A percentile compares a stretch with the other conserved stretches of the same genome.
Evolutionary conservation across 2,329 filamentous ascomycete species (phyloP).

Genomic region (Lachnellula suecica): DNA sequence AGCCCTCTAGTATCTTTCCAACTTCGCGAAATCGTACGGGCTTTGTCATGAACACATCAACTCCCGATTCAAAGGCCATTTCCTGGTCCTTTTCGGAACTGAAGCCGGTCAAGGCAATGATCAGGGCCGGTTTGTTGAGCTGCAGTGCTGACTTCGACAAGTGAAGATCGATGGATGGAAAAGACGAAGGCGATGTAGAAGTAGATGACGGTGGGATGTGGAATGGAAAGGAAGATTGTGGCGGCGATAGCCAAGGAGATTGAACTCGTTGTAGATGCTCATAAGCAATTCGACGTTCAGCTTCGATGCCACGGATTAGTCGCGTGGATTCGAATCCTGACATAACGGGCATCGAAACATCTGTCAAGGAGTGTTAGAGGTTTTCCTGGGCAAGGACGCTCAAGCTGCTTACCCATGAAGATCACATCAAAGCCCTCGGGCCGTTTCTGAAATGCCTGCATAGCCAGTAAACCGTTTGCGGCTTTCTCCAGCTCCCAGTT

Average conservation of each 20-base stretch:
- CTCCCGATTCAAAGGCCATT: conserved; percentile 49
- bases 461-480: conserved; percentile 44
- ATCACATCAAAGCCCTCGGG: conserved; percentile 39
- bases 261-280: conserved; percentile 16
- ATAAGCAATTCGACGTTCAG: conserved; percentile 19
- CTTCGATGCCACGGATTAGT: conserved; percentile 47
- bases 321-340: conserved; percentile 47
- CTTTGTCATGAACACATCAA: conserved; percentile 54
- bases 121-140: conserved; percentile 33
- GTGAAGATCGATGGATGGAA: not conserved
- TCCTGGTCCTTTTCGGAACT: conserved; percentile 46
- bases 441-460: conserved; percentile 39
- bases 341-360: conserved; percentile 56
- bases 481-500: conserved; percentile 37
- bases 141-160: conserved; percentile 33
- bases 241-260: conserved; percentile 2
- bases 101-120: conserved; percentile 53
- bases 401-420: conserved; percentile 42
- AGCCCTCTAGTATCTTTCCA: conserved; percentile 22
- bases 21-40: conserved; percentile 37
- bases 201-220: not conserved
- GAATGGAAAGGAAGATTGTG: conserved; percentile 5
- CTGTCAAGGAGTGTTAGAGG: conserved; percentile 38
- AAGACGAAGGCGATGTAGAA: not conserved
- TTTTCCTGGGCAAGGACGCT: not conserved